Base-by-base conservation (phyloP, 768 basidiomycete genomes). In the Suillus bovinus region DNA sequence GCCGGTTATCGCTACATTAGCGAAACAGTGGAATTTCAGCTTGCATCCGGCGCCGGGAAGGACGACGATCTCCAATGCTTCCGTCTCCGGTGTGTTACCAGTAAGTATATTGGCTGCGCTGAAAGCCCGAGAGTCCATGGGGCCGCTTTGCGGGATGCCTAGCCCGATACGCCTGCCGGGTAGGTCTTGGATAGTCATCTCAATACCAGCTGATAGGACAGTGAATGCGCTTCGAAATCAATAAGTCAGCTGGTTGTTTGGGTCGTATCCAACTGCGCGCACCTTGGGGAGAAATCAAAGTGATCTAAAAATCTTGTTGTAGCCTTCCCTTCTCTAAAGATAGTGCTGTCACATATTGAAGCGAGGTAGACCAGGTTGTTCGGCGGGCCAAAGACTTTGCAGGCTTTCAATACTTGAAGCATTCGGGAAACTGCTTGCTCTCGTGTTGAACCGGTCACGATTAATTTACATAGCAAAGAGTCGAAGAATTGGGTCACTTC, bases 91-190 rank as follows among this genome's bases (percentile, higher is more conserved):
- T 0, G 71, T 61, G 68, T 90, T 91, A 5, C 84, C 83, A 5
- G 81, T 85, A 16, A 91, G 74, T 39, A 84, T 64, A 66, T 90
- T 89, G 10, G 83, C 88, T 0, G 78, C 75, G 29, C 79, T 71
- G 70, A 86, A 84, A 0, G 88, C 84, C 11, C 83, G 68, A 11
- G 77, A 62, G 67, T 91, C 89, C 84, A 88, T 86, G 0, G 87
- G 84, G 0, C 89, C 89, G 62, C 84, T 82, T 16, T 75, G 78
- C 0, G 89, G 89, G 3, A 89, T 80, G 2, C 88, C 89, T 36
- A 82, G 72, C 1, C 85, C 82, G 0, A 82, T 77, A 0, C 67
- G 68, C 1, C 87, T 79, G 0, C 84, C 84, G 0, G 85, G 84
- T 22, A 82, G 78, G 65, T 87, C 86, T 66, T 88, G 87, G 0